Conservation (phyloP, 2,329 filamentous ascomycete genomes). For the Fusarium tjaetaba region DNA sequence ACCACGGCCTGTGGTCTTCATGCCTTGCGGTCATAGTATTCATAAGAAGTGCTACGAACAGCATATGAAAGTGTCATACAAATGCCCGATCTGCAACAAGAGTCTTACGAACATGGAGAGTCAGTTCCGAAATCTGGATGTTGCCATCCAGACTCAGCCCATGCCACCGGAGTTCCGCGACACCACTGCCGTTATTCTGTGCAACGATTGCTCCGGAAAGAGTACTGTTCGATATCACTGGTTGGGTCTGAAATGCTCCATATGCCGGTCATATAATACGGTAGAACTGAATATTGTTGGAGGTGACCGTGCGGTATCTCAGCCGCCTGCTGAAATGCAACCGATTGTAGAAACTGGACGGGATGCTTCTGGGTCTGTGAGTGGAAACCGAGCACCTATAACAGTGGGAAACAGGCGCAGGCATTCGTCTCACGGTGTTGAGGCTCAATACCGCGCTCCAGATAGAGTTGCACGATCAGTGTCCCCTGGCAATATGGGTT, state of each 20-base stretch:
- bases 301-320: conserved; percentile 44
- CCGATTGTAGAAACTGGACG: conserved; percentile 15
- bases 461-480: conserved; percentile 58
- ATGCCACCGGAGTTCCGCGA: conserved; percentile 88
- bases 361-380: conserved; percentile 20
- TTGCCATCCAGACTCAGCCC: conserved; percentile 86
- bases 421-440: conserved; percentile 52
- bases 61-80: conserved; percentile 90
- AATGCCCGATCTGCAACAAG: conserved; percentile 96
- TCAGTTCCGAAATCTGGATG: conserved; percentile 89
- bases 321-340: conserved; percentile 37
- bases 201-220: conserved; percentile 93
- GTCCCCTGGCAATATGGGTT: conserved; percentile 50
- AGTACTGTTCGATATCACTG: conserved; percentile 92
- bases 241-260: conserved; percentile 88
- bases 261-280: conserved; percentile 77
- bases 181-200: conserved; percentile 84
- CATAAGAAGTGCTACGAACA: conserved; percentile 89
- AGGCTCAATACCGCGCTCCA: conserved; percentile 47
- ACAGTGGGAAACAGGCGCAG: conserved; percentile 46
- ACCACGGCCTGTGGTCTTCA: conserved; percentile 86
- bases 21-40: conserved; percentile 96
- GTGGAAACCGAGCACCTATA: conserved; percentile 24
- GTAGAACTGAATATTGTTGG: conserved; percentile 71
- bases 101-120: conserved; percentile 98